Conservation (phyloP, 306 rosid genomes). For the Sesbania bispinosa region DNA sequence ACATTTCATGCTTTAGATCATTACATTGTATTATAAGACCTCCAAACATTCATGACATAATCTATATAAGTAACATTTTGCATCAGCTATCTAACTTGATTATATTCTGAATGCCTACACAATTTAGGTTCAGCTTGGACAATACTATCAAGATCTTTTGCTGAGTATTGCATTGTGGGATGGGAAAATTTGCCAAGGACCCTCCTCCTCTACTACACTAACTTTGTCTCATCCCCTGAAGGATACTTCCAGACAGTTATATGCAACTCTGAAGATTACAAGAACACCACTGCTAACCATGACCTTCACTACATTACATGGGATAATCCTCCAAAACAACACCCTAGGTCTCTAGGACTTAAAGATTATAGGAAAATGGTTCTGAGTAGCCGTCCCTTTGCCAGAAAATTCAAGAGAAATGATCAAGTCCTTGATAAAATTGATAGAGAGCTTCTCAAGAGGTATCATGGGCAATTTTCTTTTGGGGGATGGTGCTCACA, state of each 20-base stretch:
- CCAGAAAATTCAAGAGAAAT: constrained; percentile 75
- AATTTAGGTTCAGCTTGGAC: constrained; percentile 94
- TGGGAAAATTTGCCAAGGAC: constrained; percentile 96
- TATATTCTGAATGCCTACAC: not conserved
- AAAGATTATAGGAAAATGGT: constrained; percentile 57
- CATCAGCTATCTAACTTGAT: not conserved
- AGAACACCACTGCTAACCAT: constrained; percentile 75
- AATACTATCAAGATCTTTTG: constrained; percentile 76
- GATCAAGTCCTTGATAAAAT: constrained; percentile 62
- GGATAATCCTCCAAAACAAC: constrained; percentile 95
- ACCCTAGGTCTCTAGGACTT: constrained; percentile 72
- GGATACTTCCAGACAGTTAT: constrained; percentile 85
- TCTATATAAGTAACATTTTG: not conserved
- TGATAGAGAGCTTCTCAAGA: constrained; percentile 66
- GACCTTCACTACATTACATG: constrained; percentile 89
- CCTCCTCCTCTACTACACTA: constrained; percentile 88
- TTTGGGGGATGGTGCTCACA: constrained; percentile 78
- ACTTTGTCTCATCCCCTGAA: constrained; percentile 88
- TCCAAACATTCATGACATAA: not conserved
- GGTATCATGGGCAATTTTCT: constrained; percentile 43
- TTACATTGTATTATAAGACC: not conserved
- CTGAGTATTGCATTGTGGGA: constrained; percentile 77
- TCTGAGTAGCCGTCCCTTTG: constrained; percentile 72
- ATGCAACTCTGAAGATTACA: constrained; percentile 70
- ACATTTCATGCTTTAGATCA: not conserved